Evolutionary conservation across 2,329 filamentous ascomycete species (phyloP), one percentile per base, ranked within the genome.

Genomic region (Fusarium robinianum): DNA sequence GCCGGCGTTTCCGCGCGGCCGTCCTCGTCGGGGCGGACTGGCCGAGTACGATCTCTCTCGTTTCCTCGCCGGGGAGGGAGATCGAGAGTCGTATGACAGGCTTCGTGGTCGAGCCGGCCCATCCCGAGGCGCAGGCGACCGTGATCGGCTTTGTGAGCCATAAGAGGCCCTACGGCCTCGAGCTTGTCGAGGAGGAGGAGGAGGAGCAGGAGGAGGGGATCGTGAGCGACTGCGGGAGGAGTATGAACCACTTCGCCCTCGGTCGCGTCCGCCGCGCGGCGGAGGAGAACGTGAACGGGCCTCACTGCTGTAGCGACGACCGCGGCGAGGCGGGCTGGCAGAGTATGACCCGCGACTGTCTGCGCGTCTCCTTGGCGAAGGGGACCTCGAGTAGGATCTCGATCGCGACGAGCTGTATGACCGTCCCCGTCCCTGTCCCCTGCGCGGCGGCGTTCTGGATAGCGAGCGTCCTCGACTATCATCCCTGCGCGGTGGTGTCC

Each of bases 311-410:
- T 57, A 49, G 14, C 62, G 59, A 10, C 49, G 51, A 36, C 43
- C 53, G 35, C 58, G 54, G 35, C 61, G 52, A 10, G 64, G 60
- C 12, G 66, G 67, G 24, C 60, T 66, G 17, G 55, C 57, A 7
- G 67, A 68, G 38, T 59, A 55, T 3, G 65, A 66, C 16, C 41
- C 54, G 26, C 55, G 55, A 5, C 49, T 39, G 6, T 49, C 47
- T 8, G 42, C 52, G 14, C 62, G 53, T 14, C 49, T 47, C 15
- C 58, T 47, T 12, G 49, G 51, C 12, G 64, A 64, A 3, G 67
- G 67, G 31, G 74, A 77, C 9, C 67, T 63, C 3, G 74, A 74
- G 19, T 73, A 75, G 9, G 75, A 76, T 31, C 72, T 67, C 7
- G 77, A 78, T 26, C 70, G 65, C 11, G 61, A 63, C 6, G 58